Percentiles rank a stretch among this genome's conserved stretches.
Evolutionary conservation across 768 basidiomycete species (phyloP).

Genomic region (Auricularia cornea): DNA sequence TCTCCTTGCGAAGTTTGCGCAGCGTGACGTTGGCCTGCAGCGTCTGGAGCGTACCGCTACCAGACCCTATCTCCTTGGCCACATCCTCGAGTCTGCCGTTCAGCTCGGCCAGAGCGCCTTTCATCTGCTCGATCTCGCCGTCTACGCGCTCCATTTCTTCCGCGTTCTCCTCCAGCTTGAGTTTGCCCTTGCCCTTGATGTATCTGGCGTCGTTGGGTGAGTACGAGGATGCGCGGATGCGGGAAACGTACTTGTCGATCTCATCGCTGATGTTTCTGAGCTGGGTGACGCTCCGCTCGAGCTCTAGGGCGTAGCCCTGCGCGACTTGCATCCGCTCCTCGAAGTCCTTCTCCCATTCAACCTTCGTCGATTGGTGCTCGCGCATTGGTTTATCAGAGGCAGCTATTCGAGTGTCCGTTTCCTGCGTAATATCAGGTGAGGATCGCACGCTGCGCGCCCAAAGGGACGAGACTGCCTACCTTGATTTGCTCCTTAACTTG

Average conservation of each 20-base stretch:
- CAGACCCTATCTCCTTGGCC: conserved; percentile 47
- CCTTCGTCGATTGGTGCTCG: neutral
- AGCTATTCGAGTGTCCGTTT: neutral
- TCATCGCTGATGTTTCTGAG: conserved; percentile 38
- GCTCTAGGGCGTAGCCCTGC: neutral
- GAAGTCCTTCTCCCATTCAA: neutral
- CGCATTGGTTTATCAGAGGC: neutral
- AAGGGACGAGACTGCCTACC: neutral
- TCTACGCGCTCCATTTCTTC: conserved; percentile 44
- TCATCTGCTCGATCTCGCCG: conserved; percentile 33
- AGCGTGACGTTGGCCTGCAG: conserved; percentile 79
- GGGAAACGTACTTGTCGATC: conserved; percentile 49
- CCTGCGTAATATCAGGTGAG: neutral
- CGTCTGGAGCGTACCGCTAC: conserved; percentile 59
- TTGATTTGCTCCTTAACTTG: neutral
- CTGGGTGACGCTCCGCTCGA: conserved; percentile 7
- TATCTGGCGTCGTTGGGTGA: conserved; percentile 41
- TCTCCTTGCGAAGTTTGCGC: conserved; percentile 56
- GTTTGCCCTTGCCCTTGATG: conserved; percentile 53
- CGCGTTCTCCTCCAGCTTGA: conserved; percentile 50
- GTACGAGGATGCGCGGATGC: neutral
- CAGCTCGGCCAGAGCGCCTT: conserved; percentile 32
- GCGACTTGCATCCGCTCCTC: conserved; percentile 5
- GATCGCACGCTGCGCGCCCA: neutral
- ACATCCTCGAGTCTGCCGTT: conserved; percentile 65